Evolutionary conservation across 768 basidiomycete genomes (phyloP).

Genomic region (Rhodotorula kratochvilovae): DNA sequence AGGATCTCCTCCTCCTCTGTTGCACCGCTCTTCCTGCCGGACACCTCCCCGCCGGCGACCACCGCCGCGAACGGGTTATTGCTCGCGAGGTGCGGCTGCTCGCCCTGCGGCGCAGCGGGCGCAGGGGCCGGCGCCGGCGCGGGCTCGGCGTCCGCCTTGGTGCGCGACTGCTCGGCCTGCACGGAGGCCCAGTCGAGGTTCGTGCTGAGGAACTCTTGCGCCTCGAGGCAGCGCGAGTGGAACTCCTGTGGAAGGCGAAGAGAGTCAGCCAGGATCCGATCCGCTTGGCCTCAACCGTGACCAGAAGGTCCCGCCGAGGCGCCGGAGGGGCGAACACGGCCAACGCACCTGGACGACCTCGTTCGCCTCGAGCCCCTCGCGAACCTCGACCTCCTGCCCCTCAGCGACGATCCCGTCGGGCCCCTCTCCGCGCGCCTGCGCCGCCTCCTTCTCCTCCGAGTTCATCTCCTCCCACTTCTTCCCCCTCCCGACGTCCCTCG

Average conservation of each 20-base stretch:
- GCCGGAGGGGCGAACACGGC: too few species aligned
- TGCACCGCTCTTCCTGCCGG: background rate
- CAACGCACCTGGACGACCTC: slow-evolving; percentile 32
- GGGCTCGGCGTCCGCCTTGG: background rate
- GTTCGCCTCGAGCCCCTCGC: slow-evolving; percentile 17
- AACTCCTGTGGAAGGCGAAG: slow-evolving; percentile 29
- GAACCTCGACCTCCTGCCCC: background rate
- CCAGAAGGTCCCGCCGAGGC: too few species aligned
- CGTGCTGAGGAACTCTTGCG: slow-evolving; percentile 12
- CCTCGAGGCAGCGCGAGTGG: slow-evolving; percentile 20
- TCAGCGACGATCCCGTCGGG: slow-evolving; percentile 6
- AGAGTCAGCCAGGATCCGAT: background rate
- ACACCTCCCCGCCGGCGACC: background rate
- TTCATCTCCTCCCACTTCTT: background rate
- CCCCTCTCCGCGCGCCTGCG: background rate
- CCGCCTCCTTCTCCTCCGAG: background rate
- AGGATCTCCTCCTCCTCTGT: slow-evolving; percentile 27
- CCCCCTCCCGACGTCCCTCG: background rate
- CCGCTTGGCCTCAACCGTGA: too few species aligned
- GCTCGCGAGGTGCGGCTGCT: slow-evolving; percentile 1
- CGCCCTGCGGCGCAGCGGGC: background rate
- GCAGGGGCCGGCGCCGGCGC: background rate
- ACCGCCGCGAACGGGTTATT: slow-evolving; percentile 33
- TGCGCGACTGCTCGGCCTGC: slow-evolving; percentile 30
- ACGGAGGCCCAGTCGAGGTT: slow-evolving; percentile 36